Evolutionary conservation across 148 eudicot genomes (phyloP).

Genomic region (Pharnaceum exiguum): DNA sequence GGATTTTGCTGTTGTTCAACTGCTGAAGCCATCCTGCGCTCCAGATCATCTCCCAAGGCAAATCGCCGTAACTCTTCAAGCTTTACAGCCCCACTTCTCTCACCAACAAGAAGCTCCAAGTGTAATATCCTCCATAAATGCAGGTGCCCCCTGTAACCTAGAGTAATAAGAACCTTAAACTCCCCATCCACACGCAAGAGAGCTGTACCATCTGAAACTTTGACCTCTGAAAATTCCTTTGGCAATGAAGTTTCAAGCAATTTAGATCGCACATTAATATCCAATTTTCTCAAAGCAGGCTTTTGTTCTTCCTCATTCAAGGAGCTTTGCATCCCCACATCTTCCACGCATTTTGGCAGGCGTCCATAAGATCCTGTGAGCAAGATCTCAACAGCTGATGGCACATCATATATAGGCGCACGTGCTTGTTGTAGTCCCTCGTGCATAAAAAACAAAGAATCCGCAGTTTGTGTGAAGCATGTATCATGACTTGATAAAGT

Average conservation of each 20-base stretch:
- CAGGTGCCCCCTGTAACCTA: conserved; percentile 95
- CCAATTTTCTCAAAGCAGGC: conserved; percentile 81
- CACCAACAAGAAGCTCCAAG: conserved; percentile 97
- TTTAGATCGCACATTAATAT: conserved; percentile 78
- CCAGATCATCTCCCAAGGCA: conserved; percentile 93
- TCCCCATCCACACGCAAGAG: conserved; percentile 85
- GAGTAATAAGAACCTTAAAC: conserved; percentile 89
- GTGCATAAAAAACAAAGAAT: conserved; percentile 94
- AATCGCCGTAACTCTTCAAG: conserved; percentile 73
- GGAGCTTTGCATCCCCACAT: conserved; percentile 76
- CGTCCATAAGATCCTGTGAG: conserved; percentile 91
- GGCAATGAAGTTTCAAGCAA: conserved; percentile 81
- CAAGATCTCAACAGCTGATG: conserved; percentile 88
- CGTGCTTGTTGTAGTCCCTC: conserved; percentile 98
- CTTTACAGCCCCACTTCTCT: conserved; percentile 76
- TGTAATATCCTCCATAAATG: conserved; percentile 97
- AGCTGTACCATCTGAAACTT: conserved; percentile 85
- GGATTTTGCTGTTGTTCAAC: conserved; percentile 52
- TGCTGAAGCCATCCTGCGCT: conserved; percentile 96
- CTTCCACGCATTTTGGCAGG: conserved; percentile 89
- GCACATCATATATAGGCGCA: conserved; percentile 98
- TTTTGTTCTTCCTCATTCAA: conserved; percentile 68
- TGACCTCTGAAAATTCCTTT: conserved; percentile 69
- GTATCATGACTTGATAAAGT: conserved; percentile 91
- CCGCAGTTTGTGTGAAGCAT: conserved; percentile 95